Percentiles rank a stretch among this genome's conserved stretches.
phyloP scores from a whole-genome alignment of 352 stramenopile species.

The Phytophthora palmivora region DNA sequence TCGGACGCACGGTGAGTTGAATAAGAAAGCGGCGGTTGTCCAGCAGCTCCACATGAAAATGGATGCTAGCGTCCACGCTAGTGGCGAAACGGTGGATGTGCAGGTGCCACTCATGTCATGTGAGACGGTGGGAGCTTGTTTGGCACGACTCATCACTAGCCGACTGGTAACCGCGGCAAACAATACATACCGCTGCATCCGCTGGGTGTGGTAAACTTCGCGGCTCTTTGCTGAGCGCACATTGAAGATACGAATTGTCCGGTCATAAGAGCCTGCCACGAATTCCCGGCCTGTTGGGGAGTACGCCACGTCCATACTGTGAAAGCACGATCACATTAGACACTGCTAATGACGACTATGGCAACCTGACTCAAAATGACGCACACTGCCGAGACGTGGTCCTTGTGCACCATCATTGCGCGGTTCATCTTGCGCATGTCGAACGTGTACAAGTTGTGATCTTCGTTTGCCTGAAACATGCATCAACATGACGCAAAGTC shows the following conservation, averaged over 20 bases:
- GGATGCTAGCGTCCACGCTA: slow-evolving; percentile 13
- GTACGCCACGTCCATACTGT: slow-evolving; percentile 96
- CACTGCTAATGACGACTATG: slow-evolving; percentile 8
- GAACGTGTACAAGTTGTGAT: slow-evolving; percentile 99
- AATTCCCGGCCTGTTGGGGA: slow-evolving; percentile 98
- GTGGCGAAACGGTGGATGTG: slow-evolving; percentile 13
- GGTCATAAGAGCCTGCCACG: slow-evolving; percentile 98
- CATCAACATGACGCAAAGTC: slow-evolving; percentile 23
- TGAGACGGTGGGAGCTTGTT: slow-evolving; percentile 16
- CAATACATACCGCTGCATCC: slow-evolving; percentile 95
- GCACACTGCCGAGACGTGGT: slow-evolving; percentile 97
- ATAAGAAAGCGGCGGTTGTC: slow-evolving; percentile 24
- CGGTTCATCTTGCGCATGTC: slow-evolving; percentile 98
- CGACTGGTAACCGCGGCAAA: background rate
- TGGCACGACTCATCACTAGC: slow-evolving; percentile 11
- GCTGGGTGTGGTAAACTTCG: slow-evolving; percentile 98
- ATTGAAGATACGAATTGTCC: slow-evolving; percentile 98
- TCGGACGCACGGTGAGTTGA: slow-evolving; percentile 15
- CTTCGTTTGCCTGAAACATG: slow-evolving; percentile 94
- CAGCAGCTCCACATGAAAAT: slow-evolving; percentile 5
- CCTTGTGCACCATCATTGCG: slow-evolving; percentile 97
- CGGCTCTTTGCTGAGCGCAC: slow-evolving; percentile 84
- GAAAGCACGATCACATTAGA: slow-evolving; percentile 31
- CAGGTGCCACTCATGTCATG: slow-evolving; percentile 13
- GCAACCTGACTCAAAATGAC: slow-evolving; percentile 34